phyloP scores from a whole-genome alignment of 1,139 yeast genomes.

The Geotrichum australiense region DNA sequence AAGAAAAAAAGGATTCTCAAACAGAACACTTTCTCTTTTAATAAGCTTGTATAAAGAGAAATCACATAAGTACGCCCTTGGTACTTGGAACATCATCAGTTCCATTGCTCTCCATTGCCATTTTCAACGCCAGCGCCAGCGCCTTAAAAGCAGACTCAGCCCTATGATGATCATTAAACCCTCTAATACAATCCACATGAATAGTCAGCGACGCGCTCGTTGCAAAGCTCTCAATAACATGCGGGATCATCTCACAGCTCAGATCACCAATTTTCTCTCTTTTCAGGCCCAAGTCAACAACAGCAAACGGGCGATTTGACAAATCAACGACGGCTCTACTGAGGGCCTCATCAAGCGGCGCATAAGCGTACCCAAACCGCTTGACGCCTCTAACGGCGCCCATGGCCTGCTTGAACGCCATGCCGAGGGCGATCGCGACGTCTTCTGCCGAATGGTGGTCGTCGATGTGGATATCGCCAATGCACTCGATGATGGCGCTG shows the following conservation, averaged over 20 bases:
- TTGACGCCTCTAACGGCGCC: conserved; percentile 88
- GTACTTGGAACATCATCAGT: conserved; percentile 90
- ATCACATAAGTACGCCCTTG: too few species aligned
- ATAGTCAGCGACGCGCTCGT: conserved; percentile 83
- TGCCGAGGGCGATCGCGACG: conserved; percentile 85
- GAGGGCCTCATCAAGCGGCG: conserved; percentile 93
- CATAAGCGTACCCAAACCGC: conserved; percentile 90
- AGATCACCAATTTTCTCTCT: conserved; percentile 91
- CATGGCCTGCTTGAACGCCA: conserved; percentile 80
- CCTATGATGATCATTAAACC: conserved; percentile 91
- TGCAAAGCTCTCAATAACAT: conserved; percentile 89
- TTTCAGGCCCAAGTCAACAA: conserved; percentile 78
- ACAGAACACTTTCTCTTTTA: too few species aligned
- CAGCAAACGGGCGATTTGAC: conserved; percentile 88
- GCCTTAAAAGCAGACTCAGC: conserved; percentile 97
- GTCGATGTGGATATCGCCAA: conserved; percentile 92
- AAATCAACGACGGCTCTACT: conserved; percentile 91
- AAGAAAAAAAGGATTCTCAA: too few species aligned
- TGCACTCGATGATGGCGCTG: conserved; percentile 83
- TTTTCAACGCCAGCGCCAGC: conserved; percentile 82
- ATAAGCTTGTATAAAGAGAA: too few species aligned
- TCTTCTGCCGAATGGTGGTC: conserved; percentile 98
- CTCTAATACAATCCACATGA: conserved; percentile 91
- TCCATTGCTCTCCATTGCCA: conserved; percentile 78
- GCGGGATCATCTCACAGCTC: conserved; percentile 95